Evolutionary conservation across 1,284 basidiomycete genomes (phyloP), one percentile per base, ranked within the genome.

Genomic region (Malassezia yamatoensis): DNA sequence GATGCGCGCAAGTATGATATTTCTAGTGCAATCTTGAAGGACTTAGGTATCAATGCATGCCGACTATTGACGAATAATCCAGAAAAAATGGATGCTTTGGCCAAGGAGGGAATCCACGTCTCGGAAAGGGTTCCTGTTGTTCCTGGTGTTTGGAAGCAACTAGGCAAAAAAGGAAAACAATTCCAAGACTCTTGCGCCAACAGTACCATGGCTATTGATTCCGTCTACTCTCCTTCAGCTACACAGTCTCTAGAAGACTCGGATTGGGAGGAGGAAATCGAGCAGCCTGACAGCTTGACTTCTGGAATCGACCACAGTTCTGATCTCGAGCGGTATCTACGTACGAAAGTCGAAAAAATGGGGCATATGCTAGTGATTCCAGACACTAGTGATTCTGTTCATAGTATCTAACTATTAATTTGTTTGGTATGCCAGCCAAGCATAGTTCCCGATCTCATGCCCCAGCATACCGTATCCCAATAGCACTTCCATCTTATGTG

Each of bases 61-160:
- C 80, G 88, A 51, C 78, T 98, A 60, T 78, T 98, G 76, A 98
- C 94, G 51, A 98, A 98, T 78, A 98, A 98, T 76, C 93, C 94
- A 13, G 91, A 93, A 76, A 98, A 98, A 78, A 87, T 98, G 54
- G 81, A 84, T 64, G 89, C 90, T 44, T 77, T 98, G 61, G 82
- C 86, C 74, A 80, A 80, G 62, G 91, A 96, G 75, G 88, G 89
- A 0, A 80, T 98, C 53, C 78, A 75, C 24, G 83, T 98, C 33
- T 79, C 80, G 5, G 90, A 96, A 76, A 81, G 90, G 10, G 88
- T 96, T 12, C 81, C 86, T 36, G 98, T 98, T 93, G 83, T 96
- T 3, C 93, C 93, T 8, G 80, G 90, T 53, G 86, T 86, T 64
- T 98, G 94, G 94, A 82, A 55, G 39, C 34, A 42, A 15, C 9